phyloP scores from a whole-genome alignment of 768 basidiomycete genomes.

The Boletus speciosus region DNA sequence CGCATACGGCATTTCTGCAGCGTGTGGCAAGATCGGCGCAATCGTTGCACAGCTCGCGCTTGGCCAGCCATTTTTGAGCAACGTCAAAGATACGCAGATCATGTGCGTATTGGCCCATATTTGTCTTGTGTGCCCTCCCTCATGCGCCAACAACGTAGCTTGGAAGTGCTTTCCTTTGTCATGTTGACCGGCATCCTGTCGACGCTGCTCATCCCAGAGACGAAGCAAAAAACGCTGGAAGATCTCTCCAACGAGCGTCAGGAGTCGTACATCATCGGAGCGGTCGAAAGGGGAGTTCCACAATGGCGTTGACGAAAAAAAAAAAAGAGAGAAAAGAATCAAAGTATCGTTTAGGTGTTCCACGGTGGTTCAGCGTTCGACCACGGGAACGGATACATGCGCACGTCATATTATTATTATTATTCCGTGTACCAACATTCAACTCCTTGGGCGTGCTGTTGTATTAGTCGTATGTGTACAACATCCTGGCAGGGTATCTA shows the following conservation, averaged over 20 bases:
- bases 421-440: not conserved
- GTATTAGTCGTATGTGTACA: not conserved
- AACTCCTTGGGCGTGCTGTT: not conserved
- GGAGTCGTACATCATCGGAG: slow-evolving; percentile 48
- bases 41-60: slow-evolving; percentile 79
- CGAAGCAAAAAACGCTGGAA: slow-evolving; percentile 61
- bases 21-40: slow-evolving; percentile 69
- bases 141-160: slow-evolving; percentile 31
- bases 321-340: no score
- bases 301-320: not conserved
- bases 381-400: not conserved
- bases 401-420: not conserved
- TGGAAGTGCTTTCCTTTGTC: slow-evolving; percentile 78
- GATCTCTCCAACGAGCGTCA: slow-evolving; percentile 72
- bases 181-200: slow-evolving; percentile 84
- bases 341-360: not conserved
- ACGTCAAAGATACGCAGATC: slow-evolving; percentile 55
- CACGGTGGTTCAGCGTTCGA: no score
- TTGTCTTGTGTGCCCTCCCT: not conserved
- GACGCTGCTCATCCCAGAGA: slow-evolving; percentile 80
- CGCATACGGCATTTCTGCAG: slow-evolving; percentile 77
- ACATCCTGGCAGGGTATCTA: not conserved
- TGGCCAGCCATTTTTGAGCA: slow-evolving; percentile 53
- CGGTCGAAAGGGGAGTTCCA: slow-evolving; percentile 15
- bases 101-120: slow-evolving; percentile 45